Evolutionary conservation across 2,329 filamentous ascomycete species (phyloP), one percentile per base, ranked within the genome.

Genomic region (Neoarthrinium moseri): DNA sequence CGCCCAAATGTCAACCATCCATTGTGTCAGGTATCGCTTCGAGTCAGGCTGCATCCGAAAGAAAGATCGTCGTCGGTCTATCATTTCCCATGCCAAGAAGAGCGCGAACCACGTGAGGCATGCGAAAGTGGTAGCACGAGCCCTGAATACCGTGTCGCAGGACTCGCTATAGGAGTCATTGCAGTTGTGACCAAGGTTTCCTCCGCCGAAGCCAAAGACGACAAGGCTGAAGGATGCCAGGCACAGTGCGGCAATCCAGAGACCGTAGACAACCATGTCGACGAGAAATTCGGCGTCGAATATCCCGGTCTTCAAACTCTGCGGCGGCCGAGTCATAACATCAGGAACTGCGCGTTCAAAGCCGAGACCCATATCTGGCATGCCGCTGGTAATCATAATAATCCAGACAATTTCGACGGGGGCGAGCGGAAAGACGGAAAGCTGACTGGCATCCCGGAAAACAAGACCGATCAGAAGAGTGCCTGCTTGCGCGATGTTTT

Each of bases 391-490:
- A 43, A 87, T 78, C 84, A 90, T 89, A 61, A 89, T 89, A 52
- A 91, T 84, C 86, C 86, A 91, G 38, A 90, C 73, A 52, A 90
- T 88, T 55, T 90, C 81, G n/a, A 90, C 26, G 0, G 86, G 86
- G 0, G 84, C 74, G 3, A 90, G 74, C 0, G 86, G 86, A 61
- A 89, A 90, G 5, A 89, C 86, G 0, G 86, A 89, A 12, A 87
- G 70, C 1, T 75, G 71, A 11, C 70, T 70, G 2, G 59, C 51
- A 54, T 90, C 86, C 65, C 89, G 88, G 71, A 90, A 89, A 0
- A 73, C 81, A 2, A 90, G 75, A 41, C 87, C 86, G 33, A 89
- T 78, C 4, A 90, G 78, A 6, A 90, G 70, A 0, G 83, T 84
- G 44, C 78, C 73, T 1, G 85, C 87, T 55, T 89, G 81, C 0